These are phyloP conservation scores for Steccherinum ochraceum DNA, from an alignment of 768 basidiomycete species.

Conservation along the genomic window DNA sequence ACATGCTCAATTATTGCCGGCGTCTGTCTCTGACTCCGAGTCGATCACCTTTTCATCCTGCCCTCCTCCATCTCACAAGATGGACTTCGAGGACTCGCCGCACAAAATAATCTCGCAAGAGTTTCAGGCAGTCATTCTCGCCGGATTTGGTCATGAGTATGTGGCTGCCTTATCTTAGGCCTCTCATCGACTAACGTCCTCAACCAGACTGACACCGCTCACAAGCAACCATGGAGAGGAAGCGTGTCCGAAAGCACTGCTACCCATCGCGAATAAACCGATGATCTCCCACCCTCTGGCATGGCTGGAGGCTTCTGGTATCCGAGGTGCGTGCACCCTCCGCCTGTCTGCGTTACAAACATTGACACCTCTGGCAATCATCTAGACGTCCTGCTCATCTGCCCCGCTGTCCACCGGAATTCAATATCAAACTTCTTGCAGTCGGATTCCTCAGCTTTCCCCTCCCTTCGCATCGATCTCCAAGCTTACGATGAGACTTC, in stretches of 20 bases:
- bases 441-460: constrained; percentile 62
- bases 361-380: constrained; percentile 5
- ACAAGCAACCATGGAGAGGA: constrained; percentile 73
- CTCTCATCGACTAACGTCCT: constrained; percentile 13
- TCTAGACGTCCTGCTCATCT: constrained; percentile 81
- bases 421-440: constrained; percentile 81
- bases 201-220: constrained; percentile 61
- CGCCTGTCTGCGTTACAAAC: not conserved
- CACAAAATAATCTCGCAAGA: constrained; percentile 55
- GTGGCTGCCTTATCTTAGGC: constrained; percentile 19
- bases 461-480: constrained; percentile 67
- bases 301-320: constrained; percentile 85
- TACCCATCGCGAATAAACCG: constrained; percentile 84
- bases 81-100: constrained; percentile 59
- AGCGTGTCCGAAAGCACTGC: constrained; percentile 79
- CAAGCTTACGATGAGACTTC: constrained; percentile 76
- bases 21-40: too few relatives aligned
- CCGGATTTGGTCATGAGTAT: constrained; percentile 91
- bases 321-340: constrained; percentile 62
- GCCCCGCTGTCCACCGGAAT: constrained; percentile 68
- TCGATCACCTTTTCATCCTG: too few relatives aligned
- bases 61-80: constrained; percentile 22
- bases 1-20: too few relatives aligned
- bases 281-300: constrained; percentile 77
- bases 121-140: constrained; percentile 83